These are phyloP conservation scores for Deuterostichococcus epilithicus DNA, from an alignment of 139 green algal genomes.

Conservation along the genomic window DNA sequence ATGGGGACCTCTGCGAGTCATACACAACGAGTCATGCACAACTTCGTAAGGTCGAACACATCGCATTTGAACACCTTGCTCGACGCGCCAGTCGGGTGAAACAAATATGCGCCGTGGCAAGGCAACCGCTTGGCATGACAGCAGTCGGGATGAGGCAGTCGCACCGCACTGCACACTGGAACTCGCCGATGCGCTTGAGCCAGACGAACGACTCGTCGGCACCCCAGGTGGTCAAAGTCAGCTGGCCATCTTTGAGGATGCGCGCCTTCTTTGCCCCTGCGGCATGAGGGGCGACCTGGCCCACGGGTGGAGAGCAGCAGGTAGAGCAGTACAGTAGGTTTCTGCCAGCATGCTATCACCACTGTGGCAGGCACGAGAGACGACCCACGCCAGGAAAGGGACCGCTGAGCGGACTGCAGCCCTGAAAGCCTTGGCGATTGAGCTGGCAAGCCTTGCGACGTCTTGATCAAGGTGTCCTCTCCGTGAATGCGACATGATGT, in stretches of 20 bases:
- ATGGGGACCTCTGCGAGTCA: not conserved
- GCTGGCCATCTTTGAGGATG: slow-evolving; percentile 63
- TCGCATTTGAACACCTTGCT: not conserved
- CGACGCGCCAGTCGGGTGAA: not conserved
- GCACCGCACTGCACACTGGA: slow-evolving; percentile 40
- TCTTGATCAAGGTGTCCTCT: too few species aligned
- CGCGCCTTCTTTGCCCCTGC: slow-evolving; percentile 41
- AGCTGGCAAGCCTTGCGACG: too few species aligned
- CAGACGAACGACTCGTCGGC: slow-evolving; percentile 63
- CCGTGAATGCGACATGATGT: too few species aligned
- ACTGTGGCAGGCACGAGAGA: too few species aligned
- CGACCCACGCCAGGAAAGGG: too few species aligned
- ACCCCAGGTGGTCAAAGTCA: slow-evolving; percentile 74
- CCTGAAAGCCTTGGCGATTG: too few species aligned
- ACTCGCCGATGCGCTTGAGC: slow-evolving; percentile 39
- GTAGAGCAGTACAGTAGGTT: too few species aligned
- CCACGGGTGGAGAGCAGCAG: too few species aligned
- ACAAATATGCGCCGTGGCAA: not conserved
- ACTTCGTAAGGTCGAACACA: not conserved
- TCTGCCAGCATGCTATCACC: too few species aligned
- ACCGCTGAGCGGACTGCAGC: too few species aligned
- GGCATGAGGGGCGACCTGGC: too few species aligned
- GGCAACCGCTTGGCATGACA: not conserved
- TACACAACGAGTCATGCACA: not conserved
- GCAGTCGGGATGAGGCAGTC: not conserved